Evolutionary conservation across 1,139 yeast genomes (phyloP).

Genomic region (Geotrichum citri-aurantii): DNA sequence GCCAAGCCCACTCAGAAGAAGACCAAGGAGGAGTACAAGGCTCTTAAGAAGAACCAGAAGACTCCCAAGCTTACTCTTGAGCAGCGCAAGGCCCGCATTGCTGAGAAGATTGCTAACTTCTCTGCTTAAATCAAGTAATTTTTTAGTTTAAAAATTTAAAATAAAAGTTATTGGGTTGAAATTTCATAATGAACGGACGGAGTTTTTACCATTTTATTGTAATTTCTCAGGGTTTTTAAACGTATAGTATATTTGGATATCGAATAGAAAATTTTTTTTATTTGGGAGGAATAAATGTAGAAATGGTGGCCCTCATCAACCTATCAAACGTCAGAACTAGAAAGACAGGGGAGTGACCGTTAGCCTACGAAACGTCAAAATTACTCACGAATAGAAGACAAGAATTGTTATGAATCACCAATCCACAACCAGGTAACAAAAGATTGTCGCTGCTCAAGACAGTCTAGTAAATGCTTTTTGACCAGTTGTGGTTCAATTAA

Average conservation of each 20-base stretch:
- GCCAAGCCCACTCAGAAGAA: constrained; percentile 87
- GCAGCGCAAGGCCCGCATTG: constrained; percentile 85
- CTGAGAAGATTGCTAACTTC: constrained; percentile 71
- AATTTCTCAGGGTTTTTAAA: too few species aligned
- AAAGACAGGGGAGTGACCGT: too few species aligned
- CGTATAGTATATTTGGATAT: too few species aligned
- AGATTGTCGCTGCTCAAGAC: too few species aligned
- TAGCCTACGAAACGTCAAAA: too few species aligned
- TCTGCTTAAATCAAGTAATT: constrained; percentile 13
- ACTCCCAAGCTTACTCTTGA: constrained; percentile 82
- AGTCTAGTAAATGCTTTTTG: too few species aligned
- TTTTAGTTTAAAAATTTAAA: neutral
- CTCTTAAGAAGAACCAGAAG: constrained; percentile 90
- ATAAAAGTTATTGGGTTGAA: neutral
- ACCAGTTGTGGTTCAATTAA: too few species aligned
- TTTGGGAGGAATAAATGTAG: neutral
- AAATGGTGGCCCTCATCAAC: neutral
- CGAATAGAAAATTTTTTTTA: neutral
- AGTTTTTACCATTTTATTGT: neutral
- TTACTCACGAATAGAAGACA: neutral
- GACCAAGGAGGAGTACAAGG: constrained; percentile 98
- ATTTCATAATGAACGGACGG: too few species aligned
- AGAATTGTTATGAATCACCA: neutral
- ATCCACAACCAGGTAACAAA: neutral
- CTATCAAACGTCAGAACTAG: neutral